phyloP scores from a whole-genome alignment of 768 basidiomycete species.

The Trametes maxima region DNA sequence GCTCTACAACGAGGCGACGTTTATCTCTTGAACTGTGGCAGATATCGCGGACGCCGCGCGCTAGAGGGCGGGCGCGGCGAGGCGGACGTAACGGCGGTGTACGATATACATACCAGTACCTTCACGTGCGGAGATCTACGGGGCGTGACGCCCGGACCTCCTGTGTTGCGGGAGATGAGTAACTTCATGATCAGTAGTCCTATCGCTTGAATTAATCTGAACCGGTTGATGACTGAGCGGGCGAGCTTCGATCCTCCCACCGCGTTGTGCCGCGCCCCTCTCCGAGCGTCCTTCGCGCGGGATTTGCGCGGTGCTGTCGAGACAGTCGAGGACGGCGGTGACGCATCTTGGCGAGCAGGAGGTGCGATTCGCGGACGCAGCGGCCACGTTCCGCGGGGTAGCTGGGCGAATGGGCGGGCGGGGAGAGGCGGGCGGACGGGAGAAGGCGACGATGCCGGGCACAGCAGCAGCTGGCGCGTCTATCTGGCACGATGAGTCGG shows the following conservation, averaged over 20 bases:
- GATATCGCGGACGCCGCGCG: not conserved
- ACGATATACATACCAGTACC: not conserved
- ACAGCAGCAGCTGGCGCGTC: constrained; percentile 16
- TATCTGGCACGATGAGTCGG: constrained; percentile 14
- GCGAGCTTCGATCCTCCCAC: no score
- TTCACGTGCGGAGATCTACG: not conserved
- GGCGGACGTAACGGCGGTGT: not conserved
- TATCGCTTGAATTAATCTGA: no score
- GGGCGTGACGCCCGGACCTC: not conserved
- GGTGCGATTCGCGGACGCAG: no score
- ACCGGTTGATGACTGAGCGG: no score
- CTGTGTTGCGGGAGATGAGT: no score
- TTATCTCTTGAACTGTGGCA: constrained; percentile 66
- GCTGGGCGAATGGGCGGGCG: not conserved
- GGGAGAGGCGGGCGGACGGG: not conserved
- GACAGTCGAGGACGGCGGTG: no score
- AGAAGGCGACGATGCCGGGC: constrained; percentile 3
- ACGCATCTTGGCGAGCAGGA: no score
- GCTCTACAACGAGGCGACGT: constrained; percentile 90
- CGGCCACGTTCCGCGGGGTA: no score
- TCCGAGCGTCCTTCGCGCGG: no score
- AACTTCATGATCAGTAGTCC: no score
- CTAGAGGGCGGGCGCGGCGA: not conserved
- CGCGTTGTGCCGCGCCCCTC: no score
- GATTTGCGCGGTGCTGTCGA: no score